Percentiles rank a stretch among this genome's conserved stretches.
Evolutionary conservation across 148 eudicot species (phyloP).

Genomic region (Rheum nobile): DNA sequence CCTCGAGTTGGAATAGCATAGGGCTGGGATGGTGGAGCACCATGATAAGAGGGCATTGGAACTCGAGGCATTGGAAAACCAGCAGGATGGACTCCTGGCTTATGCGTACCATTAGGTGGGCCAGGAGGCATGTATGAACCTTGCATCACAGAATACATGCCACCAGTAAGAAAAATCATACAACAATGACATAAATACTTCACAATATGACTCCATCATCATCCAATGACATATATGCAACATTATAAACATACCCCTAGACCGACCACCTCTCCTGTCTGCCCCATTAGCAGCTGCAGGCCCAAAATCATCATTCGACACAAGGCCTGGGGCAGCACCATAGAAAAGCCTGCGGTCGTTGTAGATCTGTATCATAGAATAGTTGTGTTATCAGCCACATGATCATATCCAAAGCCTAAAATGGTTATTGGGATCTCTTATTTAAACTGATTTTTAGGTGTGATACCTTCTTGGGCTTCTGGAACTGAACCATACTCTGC

Average conservation of each 20-base stretch:
- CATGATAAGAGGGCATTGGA: slow-evolving; percentile 75
- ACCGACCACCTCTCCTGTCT: slow-evolving; percentile 75
- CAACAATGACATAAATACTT: background rate
- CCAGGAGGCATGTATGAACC: slow-evolving; percentile 72
- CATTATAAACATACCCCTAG: slow-evolving; percentile 51
- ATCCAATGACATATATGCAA: background rate
- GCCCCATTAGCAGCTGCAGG: slow-evolving; percentile 40
- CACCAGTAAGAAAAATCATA: background rate
- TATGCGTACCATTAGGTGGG: slow-evolving; percentile 79
- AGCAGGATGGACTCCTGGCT: slow-evolving; percentile 73
- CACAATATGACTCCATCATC: background rate
- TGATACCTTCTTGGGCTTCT: slow-evolving; percentile 91
- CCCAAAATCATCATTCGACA: slow-evolving; percentile 53
- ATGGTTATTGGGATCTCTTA: background rate
- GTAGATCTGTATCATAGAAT: slow-evolving; percentile 66
- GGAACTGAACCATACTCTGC: slow-evolving; percentile 99
- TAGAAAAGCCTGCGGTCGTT: slow-evolving; percentile 85
- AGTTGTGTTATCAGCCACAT: slow-evolving; percentile 9
- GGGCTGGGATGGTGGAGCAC: slow-evolving; percentile 86
- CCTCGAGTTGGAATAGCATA: slow-evolving; percentile 92
- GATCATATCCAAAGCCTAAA: background rate
- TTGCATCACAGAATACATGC: background rate
- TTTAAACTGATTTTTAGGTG: background rate
- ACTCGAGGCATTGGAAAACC: slow-evolving; percentile 76
- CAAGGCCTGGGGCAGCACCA: slow-evolving; percentile 73